Percentiles rank a stretch among this genome's conserved stretches.
Conservation (phyloP, 257 asterid species). For the Nicotiana otophora region DNA sequence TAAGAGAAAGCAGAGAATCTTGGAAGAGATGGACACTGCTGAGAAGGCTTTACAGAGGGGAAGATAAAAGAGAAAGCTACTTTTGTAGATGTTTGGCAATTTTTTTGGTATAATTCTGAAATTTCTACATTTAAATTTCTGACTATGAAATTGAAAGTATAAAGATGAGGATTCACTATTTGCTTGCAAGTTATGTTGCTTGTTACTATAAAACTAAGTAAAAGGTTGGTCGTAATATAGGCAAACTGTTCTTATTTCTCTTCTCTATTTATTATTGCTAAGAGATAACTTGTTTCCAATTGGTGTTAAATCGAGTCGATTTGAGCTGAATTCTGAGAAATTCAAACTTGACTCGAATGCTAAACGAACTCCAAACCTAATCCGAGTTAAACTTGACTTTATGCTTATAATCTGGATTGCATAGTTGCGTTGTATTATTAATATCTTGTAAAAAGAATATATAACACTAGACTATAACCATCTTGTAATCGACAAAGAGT, state of each 20-base stretch:
- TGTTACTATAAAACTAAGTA: not conserved
- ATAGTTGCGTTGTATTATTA: not conserved
- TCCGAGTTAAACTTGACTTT: not conserved
- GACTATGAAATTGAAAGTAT: not conserved
- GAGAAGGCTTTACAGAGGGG: slow-evolving; percentile 89
- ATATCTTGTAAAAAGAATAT: too few relatives aligned
- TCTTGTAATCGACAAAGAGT: not conserved
- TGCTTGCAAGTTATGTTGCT: too few relatives aligned
- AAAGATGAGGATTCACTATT: not conserved
- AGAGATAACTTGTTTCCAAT: not conserved
- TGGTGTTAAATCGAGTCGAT: not conserved
- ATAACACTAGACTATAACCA: not conserved
- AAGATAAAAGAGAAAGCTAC: slow-evolving; percentile 30
- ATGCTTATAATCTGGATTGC: too few relatives aligned
- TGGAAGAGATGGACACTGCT: slow-evolving; percentile 92
- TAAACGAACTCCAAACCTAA: not conserved
- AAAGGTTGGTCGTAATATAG: not conserved
- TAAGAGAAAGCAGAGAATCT: slow-evolving; percentile 78
- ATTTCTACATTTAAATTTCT: not conserved
- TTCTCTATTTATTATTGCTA: not conserved
- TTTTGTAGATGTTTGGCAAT: not conserved
- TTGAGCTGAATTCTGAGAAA: not conserved
- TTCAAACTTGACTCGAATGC: not conserved
- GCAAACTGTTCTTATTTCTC: not conserved
- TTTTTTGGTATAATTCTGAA: not conserved